A percentile compares a stretch with the other conserved stretches of the same genome.
Conservation (phyloP, 108 stramenopile species). For the Bacterosira constricta region DNA sequence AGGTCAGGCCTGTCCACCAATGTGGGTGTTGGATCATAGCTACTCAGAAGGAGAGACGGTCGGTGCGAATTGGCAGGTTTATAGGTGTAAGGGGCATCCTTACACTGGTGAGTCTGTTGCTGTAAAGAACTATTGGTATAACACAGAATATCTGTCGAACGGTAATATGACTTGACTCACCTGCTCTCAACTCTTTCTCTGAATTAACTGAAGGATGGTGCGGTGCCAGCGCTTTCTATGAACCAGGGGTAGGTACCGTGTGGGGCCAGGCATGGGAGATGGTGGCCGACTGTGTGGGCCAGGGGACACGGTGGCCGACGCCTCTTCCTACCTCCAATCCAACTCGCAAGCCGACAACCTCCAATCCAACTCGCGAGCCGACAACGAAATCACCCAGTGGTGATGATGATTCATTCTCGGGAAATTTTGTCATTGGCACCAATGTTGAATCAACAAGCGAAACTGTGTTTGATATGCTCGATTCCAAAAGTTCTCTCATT, state of each 20-base stretch:
- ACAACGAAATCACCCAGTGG: background rate
- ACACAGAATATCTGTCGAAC: background rate
- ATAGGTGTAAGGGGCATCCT: constrained; percentile 21
- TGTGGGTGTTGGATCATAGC: background rate
- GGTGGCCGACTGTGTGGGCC: constrained; percentile 4
- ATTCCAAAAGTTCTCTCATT: constrained; percentile 8
- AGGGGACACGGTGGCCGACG: background rate
- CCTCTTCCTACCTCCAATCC: background rate
- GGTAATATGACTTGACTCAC: background rate
- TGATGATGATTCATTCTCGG: background rate
- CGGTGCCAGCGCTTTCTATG: constrained; percentile 20
- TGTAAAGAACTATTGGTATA: too few species aligned
- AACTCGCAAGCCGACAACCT: background rate
- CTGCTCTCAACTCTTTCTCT: background rate
- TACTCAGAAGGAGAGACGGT: constrained; percentile 21
- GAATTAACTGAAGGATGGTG: constrained; percentile 12
- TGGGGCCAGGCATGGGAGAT: constrained; percentile 30
- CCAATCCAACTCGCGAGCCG: background rate
- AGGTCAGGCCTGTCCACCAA: background rate
- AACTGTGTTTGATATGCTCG: constrained; percentile 11
- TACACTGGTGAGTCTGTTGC: constrained; percentile 1
- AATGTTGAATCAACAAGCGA: background rate
- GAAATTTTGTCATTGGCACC: background rate
- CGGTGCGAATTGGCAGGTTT: background rate
- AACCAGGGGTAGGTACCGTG: constrained; percentile 8